Base-by-base conservation (phyloP, 495 filamentous ascomycete genomes). In the Chlorociboria aeruginascens region DNA sequence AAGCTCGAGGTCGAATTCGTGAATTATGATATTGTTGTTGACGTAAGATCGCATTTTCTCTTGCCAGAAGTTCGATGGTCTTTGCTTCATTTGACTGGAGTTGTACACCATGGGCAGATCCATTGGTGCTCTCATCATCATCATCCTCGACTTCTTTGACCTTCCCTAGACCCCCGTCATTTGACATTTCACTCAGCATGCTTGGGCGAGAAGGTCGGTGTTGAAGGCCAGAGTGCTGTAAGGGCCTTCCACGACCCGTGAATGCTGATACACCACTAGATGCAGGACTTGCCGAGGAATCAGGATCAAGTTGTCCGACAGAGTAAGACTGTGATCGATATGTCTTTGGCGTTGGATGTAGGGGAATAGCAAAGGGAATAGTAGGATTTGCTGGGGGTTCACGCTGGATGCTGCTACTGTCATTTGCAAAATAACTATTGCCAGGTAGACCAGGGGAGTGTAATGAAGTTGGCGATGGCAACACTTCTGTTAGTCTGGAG, bases 291-390 rank as follows among this genome's bases (percentile, higher is more conserved):
- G 66, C 67, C 12, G 75, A 60, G 52, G 67, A 62, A 65, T 94
- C 87, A 7, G 81, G 74, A 20, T 95, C 89, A 51, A 86, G 64
- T 61, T 98, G 92, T 20, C 92, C 92, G 28, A 95, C 89, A 1
- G 90, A 96, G 62, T 96, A 97, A 6, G 92, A 98, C 66, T 94
- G 86, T 11, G 92, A 98, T 30, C 92, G 83, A 58, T 93, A 93
- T 1, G 85, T 90, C 59, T 95, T 92, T 8, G 83, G 85, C 0
- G 88, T 92, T 3, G 89, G 89, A 51, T 95, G 86, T 11, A 96
- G 69, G 3, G 89, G 89, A 49, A 95, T 95, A 6, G 85, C 76
- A 50, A 96, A 93, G 11, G 89, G 89, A 48, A 95, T 86, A 48
- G 86, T 83, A 7, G 78, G 70, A 36, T 69, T 71, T 10, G 68